Conservation (phyloP, 2,329 filamentous ascomycete species). For the Trichoderma arundinaceum region DNA sequence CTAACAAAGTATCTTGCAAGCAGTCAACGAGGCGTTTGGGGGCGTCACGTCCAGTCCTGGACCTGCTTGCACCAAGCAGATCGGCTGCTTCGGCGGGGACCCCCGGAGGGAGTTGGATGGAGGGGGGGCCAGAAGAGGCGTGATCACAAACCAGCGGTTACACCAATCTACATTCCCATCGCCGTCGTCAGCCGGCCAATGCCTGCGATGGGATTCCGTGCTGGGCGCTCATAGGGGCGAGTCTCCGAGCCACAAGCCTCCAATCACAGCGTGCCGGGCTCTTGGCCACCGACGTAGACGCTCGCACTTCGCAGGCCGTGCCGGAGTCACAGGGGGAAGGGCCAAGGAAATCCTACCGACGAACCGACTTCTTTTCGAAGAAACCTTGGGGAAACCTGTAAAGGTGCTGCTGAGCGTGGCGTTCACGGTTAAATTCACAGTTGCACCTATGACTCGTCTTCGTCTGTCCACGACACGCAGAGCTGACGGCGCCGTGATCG, state of each 20-base stretch:
- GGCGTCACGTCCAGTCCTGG: not conserved
- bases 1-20: not conserved
- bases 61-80: constrained; percentile 16
- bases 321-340: not conserved
- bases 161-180: not conserved
- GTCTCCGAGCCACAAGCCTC: constrained; percentile 4
- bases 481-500: constrained; percentile 17
- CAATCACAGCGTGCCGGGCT: constrained; percentile 16
- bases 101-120: constrained; percentile 6
- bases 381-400: not conserved
- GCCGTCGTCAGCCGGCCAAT: constrained; percentile 3
- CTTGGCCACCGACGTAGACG: constrained; percentile 22
- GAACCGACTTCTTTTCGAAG: not conserved
- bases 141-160: constrained; percentile 3
- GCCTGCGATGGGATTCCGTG: not conserved
- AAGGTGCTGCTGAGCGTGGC: constrained; percentile 15
- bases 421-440: not conserved
- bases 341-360: not conserved
- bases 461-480: not conserved
- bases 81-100: constrained; percentile 26
- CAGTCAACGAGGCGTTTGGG: no score
- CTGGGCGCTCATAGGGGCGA: constrained; percentile 2
- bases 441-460: constrained; percentile 6
- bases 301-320: no score
- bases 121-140: not conserved